Base-by-base conservation (phyloP, 1,139 yeast genomes). In the Candida sojae region DNA sequence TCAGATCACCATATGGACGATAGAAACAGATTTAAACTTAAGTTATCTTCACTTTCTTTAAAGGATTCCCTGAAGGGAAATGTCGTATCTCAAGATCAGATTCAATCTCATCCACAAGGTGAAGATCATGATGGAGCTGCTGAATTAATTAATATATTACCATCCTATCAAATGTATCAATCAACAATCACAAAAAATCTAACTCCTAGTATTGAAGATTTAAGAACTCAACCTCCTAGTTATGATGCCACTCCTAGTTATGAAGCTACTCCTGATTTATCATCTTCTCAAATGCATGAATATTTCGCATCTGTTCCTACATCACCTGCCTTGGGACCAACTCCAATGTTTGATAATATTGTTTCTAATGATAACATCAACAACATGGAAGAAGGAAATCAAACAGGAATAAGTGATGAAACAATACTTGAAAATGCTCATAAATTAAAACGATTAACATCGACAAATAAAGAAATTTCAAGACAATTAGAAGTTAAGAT, bases 111-210 rank as follows among this genome's bases (percentile, higher is more conserved):
- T 7, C 25, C 42, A 35, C n/a, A 29, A 38, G 28, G 11, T 25
- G 52, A 48, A 25, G 57, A 54, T 17, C 21, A 17, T 6, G 59
- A 60, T n/a, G 67, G 61, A 34, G 71, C 46, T 3, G 45, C 63
- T 29, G 63, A 63, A 42, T 58, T 71, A 45, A 56, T 74, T 55
- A 72, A 67, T 50, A 72, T 73, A 41, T 63, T 73, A 29, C 79
- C 79, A 1, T 71, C 77, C 6, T 73, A 73, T 53, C 77, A 72
- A 48, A 68, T 73, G 65, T 71, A 67, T 52, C 70, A 69, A 49
- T 66, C 72, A 17, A 73, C 76, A 1, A 65, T 73, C 34, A 68
- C 75, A 31, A 70, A 70, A 48, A 64, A 62, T 46, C 57, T 72
- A 44, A 66, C 69, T 2, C 76, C 77, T 4, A 60, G 66, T 12